Conservation (phyloP, 305 asterid genomes). For the Solanum aculeatissimum region DNA sequence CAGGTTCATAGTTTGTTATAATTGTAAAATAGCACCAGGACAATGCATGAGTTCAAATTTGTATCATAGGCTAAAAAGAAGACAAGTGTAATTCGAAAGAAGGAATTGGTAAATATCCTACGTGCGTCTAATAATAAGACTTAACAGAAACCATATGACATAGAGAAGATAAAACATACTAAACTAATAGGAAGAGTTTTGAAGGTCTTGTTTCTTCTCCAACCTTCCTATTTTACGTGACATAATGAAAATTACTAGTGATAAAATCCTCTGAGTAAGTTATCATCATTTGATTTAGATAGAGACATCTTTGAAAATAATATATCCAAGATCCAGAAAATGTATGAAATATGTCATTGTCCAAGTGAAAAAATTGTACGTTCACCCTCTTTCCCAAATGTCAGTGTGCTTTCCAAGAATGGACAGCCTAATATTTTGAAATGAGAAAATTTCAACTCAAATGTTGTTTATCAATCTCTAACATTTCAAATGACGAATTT, state of each 20-base stretch:
- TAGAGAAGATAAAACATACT: not conserved
- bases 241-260: not conserved
- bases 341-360: not conserved
- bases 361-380: not conserved
- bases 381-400: not conserved
- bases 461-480: not conserved
- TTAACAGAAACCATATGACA: not conserved
- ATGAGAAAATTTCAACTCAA: not conserved
- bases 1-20: not conserved
- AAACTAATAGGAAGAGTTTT: not conserved
- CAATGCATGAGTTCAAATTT: not conserved
- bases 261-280: not conserved
- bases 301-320: not conserved
- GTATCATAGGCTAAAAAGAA: not conserved
- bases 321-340: not conserved
- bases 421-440: not conserved
- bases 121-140: not conserved
- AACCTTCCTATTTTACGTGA: not conserved
- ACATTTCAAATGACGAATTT: not conserved
- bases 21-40: not conserved
- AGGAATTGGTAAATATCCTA: not conserved
- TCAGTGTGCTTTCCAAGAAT: not conserved
- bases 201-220: not conserved
- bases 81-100: not conserved
- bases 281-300: not conserved